A percentile compares a stretch with the other conserved stretches of the same genome.
Evolutionary conservation across 2,329 filamentous ascomycete species (phyloP).

Genomic region (Elsinoe fawcettii): DNA sequence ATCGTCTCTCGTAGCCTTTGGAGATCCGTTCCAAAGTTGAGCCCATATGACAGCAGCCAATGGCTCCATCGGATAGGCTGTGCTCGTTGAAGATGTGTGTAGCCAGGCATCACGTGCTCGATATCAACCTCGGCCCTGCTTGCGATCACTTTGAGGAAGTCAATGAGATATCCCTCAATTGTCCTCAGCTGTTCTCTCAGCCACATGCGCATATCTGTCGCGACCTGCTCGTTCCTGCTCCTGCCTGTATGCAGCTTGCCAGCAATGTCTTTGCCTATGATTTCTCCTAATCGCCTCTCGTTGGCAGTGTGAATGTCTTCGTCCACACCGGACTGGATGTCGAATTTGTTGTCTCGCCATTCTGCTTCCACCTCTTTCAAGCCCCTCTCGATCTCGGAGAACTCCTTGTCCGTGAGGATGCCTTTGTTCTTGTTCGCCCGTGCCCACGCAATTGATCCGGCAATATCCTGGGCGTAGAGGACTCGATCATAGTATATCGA

Average conservation of each 20-base stretch:
- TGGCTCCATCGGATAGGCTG: constrained; percentile 75
- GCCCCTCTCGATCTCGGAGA: constrained; percentile 64
- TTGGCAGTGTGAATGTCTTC: constrained; percentile 51
- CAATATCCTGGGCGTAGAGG: constrained; percentile 74
- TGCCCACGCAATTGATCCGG: constrained; percentile 72
- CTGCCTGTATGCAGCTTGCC: constrained; percentile 86
- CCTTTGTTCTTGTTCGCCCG: constrained; percentile 68
- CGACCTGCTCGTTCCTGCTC: constrained; percentile 84
- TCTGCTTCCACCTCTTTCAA: constrained; percentile 51
- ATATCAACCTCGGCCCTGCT: constrained; percentile 66
- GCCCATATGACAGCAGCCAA: constrained; percentile 69
- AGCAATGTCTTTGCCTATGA: constrained; percentile 76
- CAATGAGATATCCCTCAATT: constrained; percentile 61
- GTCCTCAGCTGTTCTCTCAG: constrained; percentile 63
- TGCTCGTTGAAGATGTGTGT: constrained; percentile 79
- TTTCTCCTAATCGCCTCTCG: constrained; percentile 56
- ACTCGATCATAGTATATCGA: constrained; percentile 70
- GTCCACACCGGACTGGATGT: constrained; percentile 41
- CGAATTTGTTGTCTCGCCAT: constrained; percentile 40
- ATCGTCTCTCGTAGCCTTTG: constrained; percentile 67
- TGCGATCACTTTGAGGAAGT: constrained; percentile 62
- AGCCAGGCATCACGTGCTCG: constrained; percentile 74
- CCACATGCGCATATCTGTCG: constrained; percentile 86
- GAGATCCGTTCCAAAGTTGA: constrained; percentile 64
- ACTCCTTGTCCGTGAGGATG: constrained; percentile 66